These are phyloP conservation scores for Kwoniella shivajii DNA, from an alignment of 1,284 basidiomycete genomes.

Conservation along the genomic window DNA sequence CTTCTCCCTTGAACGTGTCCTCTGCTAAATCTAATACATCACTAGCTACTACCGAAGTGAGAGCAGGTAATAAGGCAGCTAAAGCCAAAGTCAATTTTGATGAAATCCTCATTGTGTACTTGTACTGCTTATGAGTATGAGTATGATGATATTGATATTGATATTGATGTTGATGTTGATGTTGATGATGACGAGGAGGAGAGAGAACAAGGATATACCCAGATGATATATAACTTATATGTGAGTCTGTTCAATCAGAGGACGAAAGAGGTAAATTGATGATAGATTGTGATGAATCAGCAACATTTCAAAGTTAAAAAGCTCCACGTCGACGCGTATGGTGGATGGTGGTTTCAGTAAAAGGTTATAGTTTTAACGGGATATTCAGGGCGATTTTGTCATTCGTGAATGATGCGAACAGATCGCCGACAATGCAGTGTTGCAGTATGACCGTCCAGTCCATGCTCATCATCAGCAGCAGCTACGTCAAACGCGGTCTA, in stretches of 20 bases:
- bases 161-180: background rate
- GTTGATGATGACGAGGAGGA: background rate
- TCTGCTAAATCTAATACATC: conserved; percentile 79
- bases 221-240: too few species aligned
- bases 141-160: too few species aligned
- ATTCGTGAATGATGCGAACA: background rate
- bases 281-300: background rate
- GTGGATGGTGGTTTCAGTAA: background rate
- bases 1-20: conserved; percentile 69
- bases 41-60: conserved; percentile 35
- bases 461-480: background rate
- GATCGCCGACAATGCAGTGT: background rate
- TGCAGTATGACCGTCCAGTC: background rate
- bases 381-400: background rate
- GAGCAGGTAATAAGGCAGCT: conserved; percentile 30
- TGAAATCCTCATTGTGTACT: conserved; percentile 13
- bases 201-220: background rate
- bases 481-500: background rate
- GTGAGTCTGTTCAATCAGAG: too few species aligned
- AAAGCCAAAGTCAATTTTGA: conserved; percentile 25
- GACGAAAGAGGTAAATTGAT: background rate
- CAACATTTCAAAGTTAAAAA: background rate
- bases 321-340: conserved; percentile 7
- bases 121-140: too few species aligned
- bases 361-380: background rate